phyloP scores from a whole-genome alignment of 164 flowering plant species.

The Vitis riparia region DNA sequence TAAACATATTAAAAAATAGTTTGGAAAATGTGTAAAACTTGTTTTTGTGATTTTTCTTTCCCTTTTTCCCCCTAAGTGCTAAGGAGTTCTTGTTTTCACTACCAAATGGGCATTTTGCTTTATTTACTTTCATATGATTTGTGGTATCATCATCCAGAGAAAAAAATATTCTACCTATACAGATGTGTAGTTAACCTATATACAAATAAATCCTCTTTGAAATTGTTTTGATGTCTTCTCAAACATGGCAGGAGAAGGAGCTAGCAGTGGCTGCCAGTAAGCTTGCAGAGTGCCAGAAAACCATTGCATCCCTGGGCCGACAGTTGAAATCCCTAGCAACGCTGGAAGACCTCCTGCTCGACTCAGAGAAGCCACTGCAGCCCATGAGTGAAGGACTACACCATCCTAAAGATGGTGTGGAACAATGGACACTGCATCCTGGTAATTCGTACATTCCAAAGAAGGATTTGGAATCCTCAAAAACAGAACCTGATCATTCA shows the following conservation, averaged over 20 bases:
- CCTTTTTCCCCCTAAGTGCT: too few relatives aligned
- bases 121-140: too few relatives aligned
- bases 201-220: too few relatives aligned
- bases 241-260: conserved; percentile 33
- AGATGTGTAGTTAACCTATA: too few relatives aligned
- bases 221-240: background rate
- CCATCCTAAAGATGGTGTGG: background rate
- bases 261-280: conserved; percentile 36
- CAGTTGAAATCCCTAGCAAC: conserved; percentile 40
- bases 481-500: background rate
- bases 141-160: too few relatives aligned
- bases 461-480: background rate
- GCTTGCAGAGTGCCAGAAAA: conserved; percentile 47
- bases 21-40: too few relatives aligned
- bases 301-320: conserved; percentile 38
- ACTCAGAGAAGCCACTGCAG: conserved; percentile 22
- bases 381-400: background rate
- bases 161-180: too few relatives aligned
- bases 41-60: too few relatives aligned
- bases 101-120: too few relatives aligned
- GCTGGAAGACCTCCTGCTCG: conserved; percentile 37
- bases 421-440: conserved; percentile 1
- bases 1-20: too few relatives aligned
- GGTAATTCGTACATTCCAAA: background rate
- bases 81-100: too few relatives aligned